phyloP scores from a whole-genome alignment of 345 rosid species.

The Stellera chamaejasme region DNA sequence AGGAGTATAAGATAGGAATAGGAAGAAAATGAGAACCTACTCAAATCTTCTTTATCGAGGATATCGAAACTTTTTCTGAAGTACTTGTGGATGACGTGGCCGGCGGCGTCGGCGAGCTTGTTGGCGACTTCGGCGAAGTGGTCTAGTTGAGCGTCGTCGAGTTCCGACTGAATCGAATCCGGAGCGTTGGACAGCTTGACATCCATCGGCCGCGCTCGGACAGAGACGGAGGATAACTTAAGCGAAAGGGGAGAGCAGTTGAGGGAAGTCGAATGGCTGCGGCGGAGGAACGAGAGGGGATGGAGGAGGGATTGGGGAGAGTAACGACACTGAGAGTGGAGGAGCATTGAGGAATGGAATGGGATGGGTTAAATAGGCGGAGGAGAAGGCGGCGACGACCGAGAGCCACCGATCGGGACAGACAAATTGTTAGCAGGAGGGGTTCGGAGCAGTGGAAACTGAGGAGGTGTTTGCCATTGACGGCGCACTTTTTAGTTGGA shows the following conservation, averaged over 20 bases:
- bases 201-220: constrained; percentile 20
- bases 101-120: constrained; percentile 76
- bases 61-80: constrained; percentile 82
- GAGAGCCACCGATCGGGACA: neutral
- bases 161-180: constrained; percentile 3
- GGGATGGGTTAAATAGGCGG: constrained; percentile 15
- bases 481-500: neutral
- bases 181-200: constrained; percentile 16
- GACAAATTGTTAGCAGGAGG: neutral
- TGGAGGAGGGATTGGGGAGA: constrained; percentile 5
- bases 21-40: constrained; percentile 27
- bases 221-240: constrained; percentile 7
- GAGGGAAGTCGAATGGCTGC: neutral
- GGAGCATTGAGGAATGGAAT: constrained; percentile 15
- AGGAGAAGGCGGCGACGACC: neutral
- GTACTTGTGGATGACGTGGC: constrained; percentile 69
- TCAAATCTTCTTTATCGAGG: constrained; percentile 71
- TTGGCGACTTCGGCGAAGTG: constrained; percentile 51
- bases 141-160: constrained; percentile 31
- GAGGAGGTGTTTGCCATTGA: constrained; percentile 13
- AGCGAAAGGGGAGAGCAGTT: constrained; percentile 1
- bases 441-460: neutral
- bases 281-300: constrained; percentile 4
- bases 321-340: constrained; percentile 12
- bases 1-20: neutral